These are phyloP conservation scores for Colletotrichum karsti DNA, from an alignment of 2,329 filamentous ascomycete species.

Conservation along the genomic window DNA sequence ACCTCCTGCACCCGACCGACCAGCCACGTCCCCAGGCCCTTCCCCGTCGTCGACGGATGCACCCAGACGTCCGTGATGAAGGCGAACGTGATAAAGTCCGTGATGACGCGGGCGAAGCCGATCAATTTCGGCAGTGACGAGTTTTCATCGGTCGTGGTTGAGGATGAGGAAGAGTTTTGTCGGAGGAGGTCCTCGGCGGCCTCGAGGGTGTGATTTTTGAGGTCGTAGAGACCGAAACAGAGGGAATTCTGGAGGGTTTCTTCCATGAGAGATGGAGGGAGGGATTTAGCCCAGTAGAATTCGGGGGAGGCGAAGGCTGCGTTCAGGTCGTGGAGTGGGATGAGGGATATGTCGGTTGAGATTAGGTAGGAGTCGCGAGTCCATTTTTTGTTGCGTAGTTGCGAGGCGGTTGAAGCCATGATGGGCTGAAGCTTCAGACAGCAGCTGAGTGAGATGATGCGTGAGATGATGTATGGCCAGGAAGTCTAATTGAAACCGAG, in stretches of 20 bases:
- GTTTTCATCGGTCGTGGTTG: background rate
- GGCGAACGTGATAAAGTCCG: conserved; percentile 73
- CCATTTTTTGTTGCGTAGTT: conserved; percentile 42
- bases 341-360: conserved; percentile 65
- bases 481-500: no score
- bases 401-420: background rate
- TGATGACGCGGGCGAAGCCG: conserved; percentile 71
- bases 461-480: background rate
- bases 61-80: conserved; percentile 76
- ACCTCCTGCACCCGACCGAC: conserved; percentile 67
- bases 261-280: conserved; percentile 56
- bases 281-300: conserved; percentile 67
- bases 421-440: background rate
- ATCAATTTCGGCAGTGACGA: conserved; percentile 36
- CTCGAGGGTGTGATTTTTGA: background rate
- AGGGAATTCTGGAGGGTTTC: conserved; percentile 65
- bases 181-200: background rate
- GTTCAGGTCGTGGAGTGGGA: conserved; percentile 63
- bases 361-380: conserved; percentile 63
- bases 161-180: background rate
- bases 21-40: conserved; percentile 72
- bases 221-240: conserved; percentile 64
- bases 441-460: background rate
- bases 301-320: conserved; percentile 62
- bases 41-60: conserved; percentile 64